A percentile compares a stretch with the other conserved stretches of the same genome.
Conservation (phyloP, 495 filamentous ascomycete species). For the Annulohypoxylon nitens region DNA sequence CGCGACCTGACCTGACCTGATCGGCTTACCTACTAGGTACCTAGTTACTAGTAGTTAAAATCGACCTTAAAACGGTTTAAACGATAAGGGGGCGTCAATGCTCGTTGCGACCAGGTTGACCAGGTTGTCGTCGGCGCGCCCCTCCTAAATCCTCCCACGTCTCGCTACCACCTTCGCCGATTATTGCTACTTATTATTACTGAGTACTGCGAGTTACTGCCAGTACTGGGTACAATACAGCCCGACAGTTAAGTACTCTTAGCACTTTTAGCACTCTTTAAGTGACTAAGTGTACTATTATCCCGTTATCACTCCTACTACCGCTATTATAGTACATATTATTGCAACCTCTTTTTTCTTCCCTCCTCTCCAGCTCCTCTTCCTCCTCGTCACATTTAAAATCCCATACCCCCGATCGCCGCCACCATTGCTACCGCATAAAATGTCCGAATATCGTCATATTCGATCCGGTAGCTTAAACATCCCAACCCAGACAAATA, state of each 20-base stretch:
- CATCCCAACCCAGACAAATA: constrained; percentile 58
- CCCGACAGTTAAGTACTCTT: too few species aligned
- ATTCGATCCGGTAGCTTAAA: constrained; percentile 66
- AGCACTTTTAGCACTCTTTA: background rate
- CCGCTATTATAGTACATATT: constrained; percentile 5
- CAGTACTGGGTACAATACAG: too few species aligned
- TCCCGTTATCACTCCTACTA: constrained; percentile 6
- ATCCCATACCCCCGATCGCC: constrained; percentile 30
- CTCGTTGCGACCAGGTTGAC: constrained; percentile 48
- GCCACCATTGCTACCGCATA: constrained; percentile 46
- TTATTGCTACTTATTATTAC: constrained; percentile 6
- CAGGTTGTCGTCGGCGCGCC: constrained; percentile 47
- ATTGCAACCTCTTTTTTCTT: constrained; percentile 34
- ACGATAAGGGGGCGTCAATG: constrained; percentile 48
- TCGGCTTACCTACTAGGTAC: too few species aligned
- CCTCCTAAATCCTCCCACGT: constrained; percentile 48
- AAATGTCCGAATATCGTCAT: constrained; percentile 64
- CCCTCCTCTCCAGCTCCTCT: background rate
- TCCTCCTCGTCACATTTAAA: constrained; percentile 26
- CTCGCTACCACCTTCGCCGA: constrained; percentile 33
- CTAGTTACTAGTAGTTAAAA: background rate
- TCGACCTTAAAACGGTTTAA: constrained; percentile 8
- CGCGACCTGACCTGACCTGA: too few species aligned
- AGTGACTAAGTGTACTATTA: background rate
- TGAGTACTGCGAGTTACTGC: too few species aligned